Base-by-base conservation (phyloP, 352 stramenopile species). In the Pythium dissotocum region DNA sequence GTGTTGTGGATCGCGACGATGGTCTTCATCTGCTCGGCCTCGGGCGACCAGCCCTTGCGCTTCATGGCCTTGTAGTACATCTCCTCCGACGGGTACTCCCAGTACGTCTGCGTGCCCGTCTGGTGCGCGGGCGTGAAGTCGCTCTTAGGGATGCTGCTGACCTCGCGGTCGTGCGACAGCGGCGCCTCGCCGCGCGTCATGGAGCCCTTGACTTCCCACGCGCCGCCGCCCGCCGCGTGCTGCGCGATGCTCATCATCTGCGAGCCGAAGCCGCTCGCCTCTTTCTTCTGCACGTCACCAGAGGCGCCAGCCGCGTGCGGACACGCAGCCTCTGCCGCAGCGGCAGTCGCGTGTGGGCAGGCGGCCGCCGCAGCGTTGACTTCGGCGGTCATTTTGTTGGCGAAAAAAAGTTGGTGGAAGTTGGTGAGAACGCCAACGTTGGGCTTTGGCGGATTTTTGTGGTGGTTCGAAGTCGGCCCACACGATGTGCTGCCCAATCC, bases 41-140 rank as follows among this genome's bases (percentile, higher is more conserved):
- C 75, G 2, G 92, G 88, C 55, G 97, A 85, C 88, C 97, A 98
- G 32, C 97, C 96, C 69, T 99, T 99, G 67, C 93, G 87, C 72
- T 97, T 88, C 95, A 99, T 98, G 67, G 97, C 96, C 75, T 98
- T 98, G 74, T 95, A 99, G 75, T 99, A 98, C 87, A 99, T 97
- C 65, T 98, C 96, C 76, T 99, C 97, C 32, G 85, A 98, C 36
- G 97, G 97, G 74, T 99, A 99, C 65, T 98, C 89, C 97, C 97
- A 99, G 40, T 90, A 83, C 14, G 80, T 72, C n/a, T 78, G 61
- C 5, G 62, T 68, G 38, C 71, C 76, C 4, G 53, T 76, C 61
- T 95, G 87, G 61, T 95, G 87, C 42, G 65, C 63, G 0, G 87
- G 84, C 49, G 85, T 92, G 33, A 85, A 86, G 56, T 96, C 82